phyloP scores from a whole-genome alignment of 2,329 filamentous ascomycete species.

The Botrytis aclada region DNA sequence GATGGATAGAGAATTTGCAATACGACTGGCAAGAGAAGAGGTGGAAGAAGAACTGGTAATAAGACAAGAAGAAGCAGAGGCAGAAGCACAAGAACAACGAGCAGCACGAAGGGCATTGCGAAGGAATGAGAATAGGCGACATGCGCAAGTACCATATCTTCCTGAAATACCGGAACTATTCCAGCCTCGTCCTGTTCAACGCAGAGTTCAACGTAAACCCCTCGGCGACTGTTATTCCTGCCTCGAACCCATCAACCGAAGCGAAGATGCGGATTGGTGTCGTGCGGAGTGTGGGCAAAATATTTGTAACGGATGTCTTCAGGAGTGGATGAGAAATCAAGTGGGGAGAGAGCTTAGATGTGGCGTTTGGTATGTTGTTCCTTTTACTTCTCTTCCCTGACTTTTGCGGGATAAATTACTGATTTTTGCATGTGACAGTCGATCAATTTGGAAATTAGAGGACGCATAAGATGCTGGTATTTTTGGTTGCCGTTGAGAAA shows the following conservation, averaged over 20 bases:
- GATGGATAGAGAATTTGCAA: not conserved
- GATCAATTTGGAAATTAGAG: not conserved
- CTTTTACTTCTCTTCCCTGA: too few relatives aligned
- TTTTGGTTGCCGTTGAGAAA: not conserved
- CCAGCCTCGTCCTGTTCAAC: not conserved
- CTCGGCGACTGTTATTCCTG: not conserved
- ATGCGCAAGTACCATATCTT: not conserved
- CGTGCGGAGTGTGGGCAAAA: constrained; percentile 5
- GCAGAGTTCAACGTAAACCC: not conserved
- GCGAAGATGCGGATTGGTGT: not conserved
- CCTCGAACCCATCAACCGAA: not conserved
- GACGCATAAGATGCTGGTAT: not conserved
- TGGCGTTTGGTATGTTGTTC: not conserved
- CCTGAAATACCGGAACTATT: not conserved
- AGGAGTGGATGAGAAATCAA: not conserved
- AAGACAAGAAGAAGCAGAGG: not conserved
- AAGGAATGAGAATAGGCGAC: not conserved
- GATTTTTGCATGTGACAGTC: not conserved
- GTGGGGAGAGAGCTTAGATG: not conserved
- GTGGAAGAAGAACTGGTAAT: not conserved
- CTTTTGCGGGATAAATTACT: not conserved
- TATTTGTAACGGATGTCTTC: not conserved
- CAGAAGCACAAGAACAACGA: not conserved
- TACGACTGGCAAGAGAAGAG: not conserved
- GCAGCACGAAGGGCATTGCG: not conserved